Evolutionary conservation across 2,329 filamentous ascomycete species (phyloP).

Genomic region (Colletotrichum cuscutae): DNA sequence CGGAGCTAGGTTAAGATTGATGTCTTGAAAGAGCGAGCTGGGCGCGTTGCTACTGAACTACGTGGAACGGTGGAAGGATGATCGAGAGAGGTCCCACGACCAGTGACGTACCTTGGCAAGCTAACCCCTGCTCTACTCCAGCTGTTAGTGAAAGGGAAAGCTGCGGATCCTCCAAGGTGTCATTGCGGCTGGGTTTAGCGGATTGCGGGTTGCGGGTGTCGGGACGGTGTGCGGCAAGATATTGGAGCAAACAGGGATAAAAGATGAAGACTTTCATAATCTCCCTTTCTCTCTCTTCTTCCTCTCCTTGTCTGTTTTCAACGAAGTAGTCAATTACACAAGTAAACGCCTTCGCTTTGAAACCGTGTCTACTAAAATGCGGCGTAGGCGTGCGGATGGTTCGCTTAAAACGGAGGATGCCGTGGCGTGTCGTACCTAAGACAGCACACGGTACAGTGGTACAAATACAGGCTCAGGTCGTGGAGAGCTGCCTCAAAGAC

Average conservation of each 20-base stretch:
- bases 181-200: constrained; percentile 20
- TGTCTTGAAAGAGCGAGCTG: constrained; percentile 16
- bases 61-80: neutral
- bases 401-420: neutral
- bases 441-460: neutral
- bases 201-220: neutral
- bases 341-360: constrained; percentile 14
- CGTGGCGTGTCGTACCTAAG: constrained; percentile 1
- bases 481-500: neutral
- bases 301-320: neutral
- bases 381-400: neutral
- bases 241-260: constrained; percentile 1
- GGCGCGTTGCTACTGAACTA: neutral
- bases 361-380: neutral
- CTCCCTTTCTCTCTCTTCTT: neutral
- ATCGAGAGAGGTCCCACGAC: neutral
- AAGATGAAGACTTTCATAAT: neutral
- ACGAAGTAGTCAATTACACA: neutral
- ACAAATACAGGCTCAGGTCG: constrained; percentile 4
- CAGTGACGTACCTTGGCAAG: constrained; percentile 34
- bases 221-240: neutral
- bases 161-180: constrained; percentile 8
- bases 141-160: constrained; percentile 16
- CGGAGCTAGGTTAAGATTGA: neutral
- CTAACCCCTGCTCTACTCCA: constrained; percentile 21